These are phyloP conservation scores for Stentor coeruleus DNA, from an alignment of 73 alveolate genomes.

Conservation along the genomic window DNA sequence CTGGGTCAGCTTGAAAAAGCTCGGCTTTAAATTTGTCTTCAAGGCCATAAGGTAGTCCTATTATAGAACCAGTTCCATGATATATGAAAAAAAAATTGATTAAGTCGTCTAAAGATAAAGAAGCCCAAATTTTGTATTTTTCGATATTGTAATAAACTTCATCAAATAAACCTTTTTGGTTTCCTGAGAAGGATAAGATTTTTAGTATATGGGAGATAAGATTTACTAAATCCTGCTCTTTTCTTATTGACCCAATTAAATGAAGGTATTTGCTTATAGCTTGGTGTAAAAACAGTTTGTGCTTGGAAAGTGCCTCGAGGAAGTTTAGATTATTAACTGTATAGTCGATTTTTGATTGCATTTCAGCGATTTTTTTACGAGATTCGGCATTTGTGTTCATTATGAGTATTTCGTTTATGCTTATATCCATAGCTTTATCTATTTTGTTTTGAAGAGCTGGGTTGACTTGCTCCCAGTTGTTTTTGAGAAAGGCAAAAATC, in stretches of 20 bases:
- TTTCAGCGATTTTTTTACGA: background rate
- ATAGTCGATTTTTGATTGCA: background rate
- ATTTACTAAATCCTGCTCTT: background rate
- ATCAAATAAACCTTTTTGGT: background rate
- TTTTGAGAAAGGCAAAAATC: background rate
- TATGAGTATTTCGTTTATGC: background rate
- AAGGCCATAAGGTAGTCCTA: background rate
- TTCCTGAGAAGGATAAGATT: background rate
- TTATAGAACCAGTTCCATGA: background rate
- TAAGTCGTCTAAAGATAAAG: background rate
- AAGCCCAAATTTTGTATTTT: too few relatives aligned
- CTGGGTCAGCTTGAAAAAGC: background rate
- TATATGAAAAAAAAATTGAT: background rate
- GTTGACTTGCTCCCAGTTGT: background rate
- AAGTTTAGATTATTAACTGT: background rate
- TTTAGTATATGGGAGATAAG: background rate
- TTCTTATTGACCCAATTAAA: background rate
- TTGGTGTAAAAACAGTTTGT: too few relatives aligned
- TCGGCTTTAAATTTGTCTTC: background rate
- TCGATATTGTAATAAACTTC: background rate
- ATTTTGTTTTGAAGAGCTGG: background rate
- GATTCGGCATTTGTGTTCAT: background rate
- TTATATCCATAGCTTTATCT: background rate
- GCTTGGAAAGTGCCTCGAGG: background rate
- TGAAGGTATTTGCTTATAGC: background rate